Base-by-base conservation (phyloP, 352 stramenopile species). In the Aphanomyces invadans region DNA sequence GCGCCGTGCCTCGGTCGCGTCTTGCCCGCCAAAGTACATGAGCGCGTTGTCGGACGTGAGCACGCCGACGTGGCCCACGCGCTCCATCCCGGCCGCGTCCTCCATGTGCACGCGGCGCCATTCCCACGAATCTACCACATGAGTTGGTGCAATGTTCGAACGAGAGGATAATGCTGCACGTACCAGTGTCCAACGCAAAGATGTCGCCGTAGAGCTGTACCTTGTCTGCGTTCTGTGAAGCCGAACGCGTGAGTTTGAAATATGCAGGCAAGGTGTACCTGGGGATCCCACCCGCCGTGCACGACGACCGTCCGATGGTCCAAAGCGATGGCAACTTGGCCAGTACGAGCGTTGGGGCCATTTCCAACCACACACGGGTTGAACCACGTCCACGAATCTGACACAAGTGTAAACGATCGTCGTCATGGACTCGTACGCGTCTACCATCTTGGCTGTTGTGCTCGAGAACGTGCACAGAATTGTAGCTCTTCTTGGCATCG, bases 231-330 rank as follows among this genome's bases (percentile, higher is more conserved):
- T 15, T 42, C 15, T 62, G n/a, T n/a, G n/a, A n/a, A n/a, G n/a
- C n/a, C n/a, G n/a, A n/a, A n/a, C n/a, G n/a, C n/a, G n/a, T n/a
- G n/a, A n/a, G n/a, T n/a, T n/a, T n/a, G n/a, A n/a, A n/a, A 75
- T 0, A 70, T 68, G 33, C 77, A n/a, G n/a, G n/a, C 76, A 33
- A 73, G 75, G 59, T 82, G 73, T 1, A 72, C 75, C 76, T 97
- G 93, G 1, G 90, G 90, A 69, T 98, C 91, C 93, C 93, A 98
- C 29, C 93, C 93, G 42, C 93, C 93, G 62, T 96, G 95, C 62
- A 98, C 77, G 21, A 97, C 72, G 28, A 98, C 87, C 64, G 90
- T 96, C 32, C 67, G 74, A 48, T 94, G 83, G 49, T 87, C 79
- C 60, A 97, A 64, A 36, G 97, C 75, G 28, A 88, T 92, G 28